Evolutionary conservation across 2,329 filamentous ascomycete species (phyloP).

Genomic region (Apiospora aurea): DNA sequence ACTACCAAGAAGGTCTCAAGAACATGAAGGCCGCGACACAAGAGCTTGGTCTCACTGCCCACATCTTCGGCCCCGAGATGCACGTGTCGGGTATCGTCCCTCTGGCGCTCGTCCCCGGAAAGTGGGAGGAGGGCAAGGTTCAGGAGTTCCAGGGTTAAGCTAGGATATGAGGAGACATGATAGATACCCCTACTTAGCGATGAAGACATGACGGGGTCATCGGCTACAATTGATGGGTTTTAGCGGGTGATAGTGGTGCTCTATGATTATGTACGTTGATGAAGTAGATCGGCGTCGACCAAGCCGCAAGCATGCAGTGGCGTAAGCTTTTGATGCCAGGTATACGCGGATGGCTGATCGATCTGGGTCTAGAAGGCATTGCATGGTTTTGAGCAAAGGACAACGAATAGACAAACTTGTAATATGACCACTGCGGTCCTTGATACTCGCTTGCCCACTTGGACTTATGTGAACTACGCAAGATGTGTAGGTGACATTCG

Average conservation of each 20-base stretch:
- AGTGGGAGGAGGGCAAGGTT: slow-evolving; percentile 66
- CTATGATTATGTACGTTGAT: slow-evolving; percentile 29
- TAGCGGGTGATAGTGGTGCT: slow-evolving; percentile 21
- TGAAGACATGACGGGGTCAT: slow-evolving; percentile 21
- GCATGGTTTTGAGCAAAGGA: slow-evolving; percentile 24
- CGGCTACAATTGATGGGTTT: slow-evolving; percentile 6
- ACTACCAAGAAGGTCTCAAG: slow-evolving; percentile 99
- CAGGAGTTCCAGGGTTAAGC: slow-evolving; percentile 66
- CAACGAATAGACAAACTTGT: slow-evolving; percentile 27
- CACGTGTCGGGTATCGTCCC: slow-evolving; percentile 98
- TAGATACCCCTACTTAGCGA: slow-evolving; percentile 23
- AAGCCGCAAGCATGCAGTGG: slow-evolving; percentile 4
- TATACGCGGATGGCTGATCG: slow-evolving; percentile 4
- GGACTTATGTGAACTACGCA: background rate
- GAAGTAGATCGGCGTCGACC: slow-evolving; percentile 26
- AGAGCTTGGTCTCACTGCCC: slow-evolving; percentile 81
- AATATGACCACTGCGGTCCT: slow-evolving; percentile 26
- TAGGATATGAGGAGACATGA: slow-evolving; percentile 7
- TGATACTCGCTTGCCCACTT: background rate
- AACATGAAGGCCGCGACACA: slow-evolving; percentile 98
- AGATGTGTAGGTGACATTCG: background rate
- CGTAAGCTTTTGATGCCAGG: slow-evolving; percentile 19
- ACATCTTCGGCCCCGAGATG: slow-evolving; percentile 80
- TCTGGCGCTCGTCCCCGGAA: slow-evolving; percentile 77
- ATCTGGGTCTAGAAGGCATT: slow-evolving; percentile 24